Conservation (phyloP, 768 basidiomycete genomes). For the Hericium coralloides region DNA sequence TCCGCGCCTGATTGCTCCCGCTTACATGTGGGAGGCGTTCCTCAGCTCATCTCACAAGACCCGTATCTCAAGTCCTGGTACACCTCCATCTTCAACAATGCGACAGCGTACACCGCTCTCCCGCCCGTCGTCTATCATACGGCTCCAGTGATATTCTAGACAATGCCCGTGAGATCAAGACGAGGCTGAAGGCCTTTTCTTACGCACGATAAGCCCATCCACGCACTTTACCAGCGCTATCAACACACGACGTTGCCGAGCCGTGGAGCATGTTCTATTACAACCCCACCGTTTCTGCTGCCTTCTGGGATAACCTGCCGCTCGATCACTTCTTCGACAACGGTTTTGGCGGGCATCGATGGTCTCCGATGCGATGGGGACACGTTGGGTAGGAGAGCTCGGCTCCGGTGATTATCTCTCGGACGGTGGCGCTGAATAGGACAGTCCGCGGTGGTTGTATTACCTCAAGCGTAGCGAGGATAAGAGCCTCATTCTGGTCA, state of each 20-base stretch:
- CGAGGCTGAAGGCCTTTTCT: conserved; percentile 84
- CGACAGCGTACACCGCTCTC: conserved; percentile 56
- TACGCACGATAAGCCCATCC: conserved; percentile 78
- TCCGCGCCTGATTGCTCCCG: conserved; percentile 85
- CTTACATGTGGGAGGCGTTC: conserved; percentile 88
- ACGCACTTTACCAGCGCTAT: conserved; percentile 85
- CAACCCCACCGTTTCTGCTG: conserved; percentile 70
- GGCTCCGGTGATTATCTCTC: conserved; percentile 83
- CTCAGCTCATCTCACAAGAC: conserved; percentile 67
- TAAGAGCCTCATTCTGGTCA: conserved; percentile 87
- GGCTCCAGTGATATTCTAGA: conserved; percentile 89
- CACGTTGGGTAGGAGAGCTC: conserved; percentile 91
- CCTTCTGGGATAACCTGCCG: conserved; percentile 82
- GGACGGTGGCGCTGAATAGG: conserved; percentile 52
- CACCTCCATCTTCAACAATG: conserved; percentile 82
- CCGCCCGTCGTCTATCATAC: conserved; percentile 60
- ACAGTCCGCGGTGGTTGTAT: conserved; percentile 74
- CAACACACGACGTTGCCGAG: conserved; percentile 50
- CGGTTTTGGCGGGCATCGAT: conserved; percentile 73
- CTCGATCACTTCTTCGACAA: conserved; percentile 82
- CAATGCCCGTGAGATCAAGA: conserved; percentile 83
- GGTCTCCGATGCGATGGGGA: conserved; percentile 90
- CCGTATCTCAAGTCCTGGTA: conserved; percentile 89
- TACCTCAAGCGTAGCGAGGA: conserved; percentile 97
- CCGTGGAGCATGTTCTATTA: conserved; percentile 82